These are phyloP conservation scores for Corymbia maculata DNA, from an alignment of 345 rosid genomes.

Conservation along the genomic window DNA sequence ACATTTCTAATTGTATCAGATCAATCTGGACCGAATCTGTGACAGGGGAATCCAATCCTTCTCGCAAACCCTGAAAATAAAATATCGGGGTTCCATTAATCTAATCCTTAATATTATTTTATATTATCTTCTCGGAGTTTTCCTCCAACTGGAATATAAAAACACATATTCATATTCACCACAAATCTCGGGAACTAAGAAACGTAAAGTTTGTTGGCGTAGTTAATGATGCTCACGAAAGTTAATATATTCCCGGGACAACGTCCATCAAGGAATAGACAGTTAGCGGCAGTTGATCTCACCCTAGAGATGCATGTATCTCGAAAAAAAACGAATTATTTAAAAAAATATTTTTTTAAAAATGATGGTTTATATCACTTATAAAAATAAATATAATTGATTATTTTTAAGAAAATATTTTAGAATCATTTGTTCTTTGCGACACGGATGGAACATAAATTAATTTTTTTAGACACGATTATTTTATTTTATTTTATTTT, in stretches of 20 bases:
- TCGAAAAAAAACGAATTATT: neutral
- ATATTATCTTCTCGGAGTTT: neutral
- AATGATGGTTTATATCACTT: accelerated
- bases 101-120: neutral
- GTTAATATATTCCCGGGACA: neutral
- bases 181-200: neutral
- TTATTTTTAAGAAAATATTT: neutral
- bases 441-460: too few species aligned
- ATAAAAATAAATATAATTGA: accelerated
- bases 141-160: neutral
- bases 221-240: neutral
- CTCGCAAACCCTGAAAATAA: neutral
- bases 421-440: accelerated
- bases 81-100: neutral
- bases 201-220: neutral
- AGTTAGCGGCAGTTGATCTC: neutral
- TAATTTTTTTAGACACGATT: too few species aligned
- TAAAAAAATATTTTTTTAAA: accelerated
- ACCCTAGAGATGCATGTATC: accelerated
- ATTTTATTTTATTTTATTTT: too few species aligned
- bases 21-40: neutral
- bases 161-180: neutral
- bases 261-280: neutral
- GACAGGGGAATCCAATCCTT: neutral
- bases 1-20: neutral